phyloP scores from a whole-genome alignment of 2,329 filamentous ascomycete species.

The Stagonosporopsis chrysanthemi region DNA sequence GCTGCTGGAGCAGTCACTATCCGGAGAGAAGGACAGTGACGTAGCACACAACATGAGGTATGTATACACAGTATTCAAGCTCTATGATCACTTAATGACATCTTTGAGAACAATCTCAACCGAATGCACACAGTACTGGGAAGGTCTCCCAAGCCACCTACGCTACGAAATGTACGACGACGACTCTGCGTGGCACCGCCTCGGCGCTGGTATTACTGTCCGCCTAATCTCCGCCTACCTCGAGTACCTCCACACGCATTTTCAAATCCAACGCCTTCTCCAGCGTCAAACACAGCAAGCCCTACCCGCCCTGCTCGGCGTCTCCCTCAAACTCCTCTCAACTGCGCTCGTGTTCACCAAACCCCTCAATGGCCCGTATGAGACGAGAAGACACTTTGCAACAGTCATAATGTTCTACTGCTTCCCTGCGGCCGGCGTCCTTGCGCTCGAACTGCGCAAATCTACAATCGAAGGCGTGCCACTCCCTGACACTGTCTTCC shows the following conservation, averaged over 20 bases:
- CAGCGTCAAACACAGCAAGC: constrained; percentile 43
- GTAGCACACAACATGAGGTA: constrained; percentile 42
- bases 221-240: constrained; percentile 44
- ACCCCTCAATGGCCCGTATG: constrained; percentile 40
- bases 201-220: constrained; percentile 34
- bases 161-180: constrained; percentile 47
- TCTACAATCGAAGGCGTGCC: constrained; percentile 45
- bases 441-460: constrained; percentile 44
- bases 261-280: constrained; percentile 45
- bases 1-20: constrained; percentile 43
- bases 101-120: constrained; percentile 34
- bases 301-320: constrained; percentile 40
- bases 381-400: constrained; percentile 42
- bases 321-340: constrained; percentile 44
- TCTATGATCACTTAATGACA: constrained; percentile 1
- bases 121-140: constrained; percentile 40
- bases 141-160: constrained; percentile 38
- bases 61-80: background rate
- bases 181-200: constrained; percentile 39
- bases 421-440: constrained; percentile 45
- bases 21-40: constrained; percentile 41
- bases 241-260: constrained; percentile 45
- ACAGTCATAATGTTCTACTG: constrained; percentile 48
- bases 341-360: constrained; percentile 44
- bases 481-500: constrained; percentile 39